Evolutionary conservation across 2,329 filamentous ascomycete species (phyloP).

Genomic region (Simplicillium sp.): DNA sequence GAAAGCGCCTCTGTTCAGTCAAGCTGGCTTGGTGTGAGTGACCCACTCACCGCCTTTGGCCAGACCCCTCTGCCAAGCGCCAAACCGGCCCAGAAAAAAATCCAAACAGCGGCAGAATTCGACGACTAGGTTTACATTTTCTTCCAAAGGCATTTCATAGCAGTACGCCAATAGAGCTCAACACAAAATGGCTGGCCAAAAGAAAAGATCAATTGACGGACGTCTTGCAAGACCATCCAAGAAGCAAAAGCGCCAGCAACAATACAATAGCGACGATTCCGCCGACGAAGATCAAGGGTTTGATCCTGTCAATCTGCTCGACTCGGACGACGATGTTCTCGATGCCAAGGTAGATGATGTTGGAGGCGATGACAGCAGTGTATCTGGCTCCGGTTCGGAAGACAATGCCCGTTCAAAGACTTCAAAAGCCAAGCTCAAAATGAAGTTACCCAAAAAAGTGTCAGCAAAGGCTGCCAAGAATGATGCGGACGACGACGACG

Average conservation of each 20-base stretch:
- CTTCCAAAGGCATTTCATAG: background rate
- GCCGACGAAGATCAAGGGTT: conserved; percentile 36
- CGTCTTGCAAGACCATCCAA: conserved; percentile 34
- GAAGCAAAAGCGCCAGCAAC: conserved; percentile 39
- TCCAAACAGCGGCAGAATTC: no score
- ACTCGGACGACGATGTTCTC: conserved; percentile 49
- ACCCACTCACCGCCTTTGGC: no score
- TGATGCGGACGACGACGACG: conserved; percentile 7
- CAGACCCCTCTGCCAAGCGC: no score
- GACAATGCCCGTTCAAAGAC: conserved; percentile 17
- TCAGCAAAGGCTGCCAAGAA: conserved; percentile 18
- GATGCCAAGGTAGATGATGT: conserved; percentile 42
- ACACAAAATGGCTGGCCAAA: conserved; percentile 22
- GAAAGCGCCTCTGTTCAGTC: no score
- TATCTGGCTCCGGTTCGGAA: conserved; percentile 27
- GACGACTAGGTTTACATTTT: background rate
- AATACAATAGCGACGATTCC: conserved; percentile 42
- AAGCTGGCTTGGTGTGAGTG: no score
- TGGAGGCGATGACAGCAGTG: conserved; percentile 16
- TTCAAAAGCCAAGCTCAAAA: conserved; percentile 15
- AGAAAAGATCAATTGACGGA: conserved; percentile 21
- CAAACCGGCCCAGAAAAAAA: no score
- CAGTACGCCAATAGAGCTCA: background rate
- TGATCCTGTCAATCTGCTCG: conserved; percentile 42
- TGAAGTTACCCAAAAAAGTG: conserved; percentile 16